Base-by-base conservation (phyloP, 805 yeast species). In the Lipomyces sp. region DNA sequence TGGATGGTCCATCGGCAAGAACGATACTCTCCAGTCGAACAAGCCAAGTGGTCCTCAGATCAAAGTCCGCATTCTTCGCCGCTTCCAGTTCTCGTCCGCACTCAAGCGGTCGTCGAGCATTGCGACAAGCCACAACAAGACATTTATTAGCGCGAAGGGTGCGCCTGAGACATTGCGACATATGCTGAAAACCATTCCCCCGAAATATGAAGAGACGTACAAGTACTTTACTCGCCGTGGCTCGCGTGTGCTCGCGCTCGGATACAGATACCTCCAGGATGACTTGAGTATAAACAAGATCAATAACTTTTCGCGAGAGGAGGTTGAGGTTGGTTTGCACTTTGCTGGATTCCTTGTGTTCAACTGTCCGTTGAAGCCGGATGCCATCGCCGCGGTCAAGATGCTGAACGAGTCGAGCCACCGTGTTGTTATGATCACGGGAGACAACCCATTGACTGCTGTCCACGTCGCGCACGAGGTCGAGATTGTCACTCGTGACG, bases 401-500 rank as follows among this genome's bases (percentile, higher is more conserved):
- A 91, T 89, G 97, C 77, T 93, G 69, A 91, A 88, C 70, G 95
- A 88, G 65, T 89, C 97, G 0, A 81, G 91, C 47, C 98, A 93
- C 69, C 88, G 98, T 67, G 86, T 88, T 67, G 81, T 93, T 38
- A 93, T 93, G 98, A 93, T 93, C 61, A 93, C 98, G 43, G 98
- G 98, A 76, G 98, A 93, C 71, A 93, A 91, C 69, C 97, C 98
- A 35, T 79, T 93, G 65, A 93, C 98, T 60, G 98, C 98, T 29
- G 93, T 93, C 55, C 97, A 91, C 67, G 98, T 93, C 61, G 98
- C 98, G 21, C 82, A 83, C 62, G 95, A 88, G 70, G 98, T 93
- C 53, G 84, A 75, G 18, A 93, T 93, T 64, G 84, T 89, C 53
- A 85, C 84, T 44, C 82, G 88, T 61, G 88, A 84, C 46, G 86